Evolutionary conservation across 228 moss, liverwort and hornwort genomes (phyloP), one percentile per base, ranked within the genome.

Genomic region (Sphagnum fallax): DNA sequence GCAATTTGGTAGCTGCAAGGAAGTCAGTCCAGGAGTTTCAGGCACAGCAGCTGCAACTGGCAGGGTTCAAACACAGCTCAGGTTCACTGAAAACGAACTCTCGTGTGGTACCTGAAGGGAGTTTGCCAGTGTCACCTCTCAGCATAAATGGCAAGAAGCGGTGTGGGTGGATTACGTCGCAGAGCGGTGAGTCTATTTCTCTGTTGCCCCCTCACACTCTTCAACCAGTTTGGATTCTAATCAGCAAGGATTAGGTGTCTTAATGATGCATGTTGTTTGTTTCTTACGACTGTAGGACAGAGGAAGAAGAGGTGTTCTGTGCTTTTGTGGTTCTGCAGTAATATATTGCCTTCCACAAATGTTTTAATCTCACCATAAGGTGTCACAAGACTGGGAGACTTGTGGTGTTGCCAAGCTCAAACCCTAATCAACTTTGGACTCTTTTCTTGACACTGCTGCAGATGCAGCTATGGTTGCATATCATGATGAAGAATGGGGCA

Each of bases 401-500:
- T 32, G 2, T 32, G 32, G 32, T 32, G 32, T 32, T 32, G 32
- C 32, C 32, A 32, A 32, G 32, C 32, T 32, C 2, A 32, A 32
- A 32, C 32, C 32, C 32, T 32, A 32, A 32, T 32, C 32, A 32
- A 32, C 32, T 32, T 32, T 32, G 32, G 32, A 32, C 32, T 32
- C 32, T 32, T 32, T 32, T 32, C 32, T 49, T 73, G 71, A 48
- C 53, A 70, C 67, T 62, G 65, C 71, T 82, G 73, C 88, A 92
- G 92, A 93, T 78, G 75, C 86, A 52, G 70, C 74, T 73, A 75
- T 90, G 63, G 79, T 93, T 52, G 69, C 80, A 16, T 93, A 93
- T 68, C 93, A 93, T 79, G 93, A 93, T 69, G 88, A 83, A 63
- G 93, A 87, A 65, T 93, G 93, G 93, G 88, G 90, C 60, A 76